Percentiles rank a stretch among this genome's conserved stretches.
These are phyloP conservation scores for Pleurotus cornucopiae DNA, from an alignment of 768 basidiomycete genomes.

Conservation along the genomic window DNA sequence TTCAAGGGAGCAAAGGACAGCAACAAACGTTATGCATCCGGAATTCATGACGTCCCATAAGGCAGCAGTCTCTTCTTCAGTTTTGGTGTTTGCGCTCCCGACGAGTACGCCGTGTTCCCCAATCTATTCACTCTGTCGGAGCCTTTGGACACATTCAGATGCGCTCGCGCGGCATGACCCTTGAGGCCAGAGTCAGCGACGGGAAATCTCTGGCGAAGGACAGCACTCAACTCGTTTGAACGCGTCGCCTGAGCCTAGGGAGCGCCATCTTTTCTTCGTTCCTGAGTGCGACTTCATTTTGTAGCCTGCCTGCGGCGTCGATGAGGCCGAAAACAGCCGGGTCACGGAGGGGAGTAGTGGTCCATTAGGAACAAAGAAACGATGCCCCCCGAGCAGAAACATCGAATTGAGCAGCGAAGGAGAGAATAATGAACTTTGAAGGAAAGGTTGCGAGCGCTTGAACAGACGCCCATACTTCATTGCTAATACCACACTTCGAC, in stretches of 20 bases:
- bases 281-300: slow-evolving; percentile 81
- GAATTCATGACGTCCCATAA: slow-evolving; percentile 42
- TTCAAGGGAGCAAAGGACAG: not conserved
- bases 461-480: too few relatives aligned
- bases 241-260: slow-evolving; percentile 53
- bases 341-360: slow-evolving; percentile 15
- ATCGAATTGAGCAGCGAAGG: not conserved
- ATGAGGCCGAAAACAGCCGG: slow-evolving; percentile 59
- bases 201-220: not conserved
- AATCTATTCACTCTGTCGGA: slow-evolving; percentile 64
- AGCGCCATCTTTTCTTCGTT: slow-evolving; percentile 78
- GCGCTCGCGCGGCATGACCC: slow-evolving; percentile 69
- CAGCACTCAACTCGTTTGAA: slow-evolving; percentile 70
- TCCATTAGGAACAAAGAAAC: slow-evolving; percentile 1
- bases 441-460: not conserved
- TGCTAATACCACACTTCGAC: too few relatives aligned
- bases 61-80: slow-evolving; percentile 67
- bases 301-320: slow-evolving; percentile 52
- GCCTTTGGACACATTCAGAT: slow-evolving; percentile 68
- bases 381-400: not conserved
- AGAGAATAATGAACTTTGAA: not conserved
- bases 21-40: too few relatives aligned
- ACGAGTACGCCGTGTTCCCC: slow-evolving; percentile 62
- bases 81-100: slow-evolving; percentile 56
- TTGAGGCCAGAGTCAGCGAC: slow-evolving; percentile 18